These are phyloP conservation scores for Myxozyma lipomycoides DNA, from an alignment of 805 yeast genomes.

Conservation along the genomic window DNA sequence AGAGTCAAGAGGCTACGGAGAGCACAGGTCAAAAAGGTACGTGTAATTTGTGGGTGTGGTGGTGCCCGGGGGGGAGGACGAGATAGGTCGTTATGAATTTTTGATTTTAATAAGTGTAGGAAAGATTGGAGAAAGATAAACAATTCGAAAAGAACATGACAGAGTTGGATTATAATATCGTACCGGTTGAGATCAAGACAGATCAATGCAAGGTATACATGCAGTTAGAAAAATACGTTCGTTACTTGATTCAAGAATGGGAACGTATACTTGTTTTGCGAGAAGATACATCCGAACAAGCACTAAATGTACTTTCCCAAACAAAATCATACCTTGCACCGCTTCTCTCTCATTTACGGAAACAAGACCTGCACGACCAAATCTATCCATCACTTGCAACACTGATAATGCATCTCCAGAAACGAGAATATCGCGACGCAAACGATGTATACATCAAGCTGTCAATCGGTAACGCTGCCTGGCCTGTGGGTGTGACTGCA, in stretches of 20 bases:
- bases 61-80: too few relatives aligned
- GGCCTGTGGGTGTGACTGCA: constrained; percentile 84
- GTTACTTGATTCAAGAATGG: constrained; percentile 46
- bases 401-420: constrained; percentile 58
- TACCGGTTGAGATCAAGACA: constrained; percentile 38
- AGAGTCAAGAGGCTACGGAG: constrained; percentile 27
- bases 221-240: constrained; percentile 50
- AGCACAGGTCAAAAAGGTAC: constrained; percentile 27
- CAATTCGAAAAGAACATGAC: constrained; percentile 29
- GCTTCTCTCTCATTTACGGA: constrained; percentile 52
- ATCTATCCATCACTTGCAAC: constrained; percentile 55
- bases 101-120: background rate
- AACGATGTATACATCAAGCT: constrained; percentile 67
- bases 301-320: constrained; percentile 40
- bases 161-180: constrained; percentile 33
- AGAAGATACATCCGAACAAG: constrained; percentile 29
- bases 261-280: constrained; percentile 40
- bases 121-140: constrained; percentile 10
- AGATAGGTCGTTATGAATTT: too few relatives aligned
- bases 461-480: constrained; percentile 82
- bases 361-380: constrained; percentile 40
- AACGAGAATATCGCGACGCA: constrained; percentile 48
- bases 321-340: constrained; percentile 52
- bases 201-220: constrained; percentile 37
- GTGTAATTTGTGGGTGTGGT: background rate